Evolutionary conservation across 225 moss, liverwort and hornwort genomes (phyloP).

Genomic region (Pseudoscleropodium purum): DNA sequence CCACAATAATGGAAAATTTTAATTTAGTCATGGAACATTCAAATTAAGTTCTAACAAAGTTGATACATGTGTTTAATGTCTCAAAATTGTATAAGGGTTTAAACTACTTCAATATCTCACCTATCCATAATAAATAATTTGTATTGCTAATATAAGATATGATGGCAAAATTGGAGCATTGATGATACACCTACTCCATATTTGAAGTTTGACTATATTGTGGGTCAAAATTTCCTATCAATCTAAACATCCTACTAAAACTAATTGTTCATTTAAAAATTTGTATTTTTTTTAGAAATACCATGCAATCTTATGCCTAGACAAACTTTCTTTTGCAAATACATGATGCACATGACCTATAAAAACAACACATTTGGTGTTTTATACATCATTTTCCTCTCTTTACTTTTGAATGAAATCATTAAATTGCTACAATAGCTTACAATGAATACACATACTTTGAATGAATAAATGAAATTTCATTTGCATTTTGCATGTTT

Average conservation of each 20-base stretch:
- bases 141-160: fast-evolving
- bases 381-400: fast-evolving
- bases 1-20: neutral
- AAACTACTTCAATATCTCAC: neutral
- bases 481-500: neutral
- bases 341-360: fast-evolving
- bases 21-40: fast-evolving
- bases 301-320: too few species aligned
- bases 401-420: neutral
- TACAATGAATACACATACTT: too few species aligned
- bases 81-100: neutral
- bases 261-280: too few species aligned
- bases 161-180: fast-evolving
- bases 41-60: fast-evolving
- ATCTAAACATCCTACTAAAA: neutral
- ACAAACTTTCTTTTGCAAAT: neutral
- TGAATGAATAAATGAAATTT: neutral
- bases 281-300: neutral
- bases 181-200: neutral
- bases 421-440: too few species aligned
- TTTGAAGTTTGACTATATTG: neutral
- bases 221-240: neutral
- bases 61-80: fast-evolving
- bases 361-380: neutral
- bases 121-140: neutral